Base-by-base conservation (phyloP, 495 filamentous ascomycete genomes). In the Penicillium desertorum region DNA sequence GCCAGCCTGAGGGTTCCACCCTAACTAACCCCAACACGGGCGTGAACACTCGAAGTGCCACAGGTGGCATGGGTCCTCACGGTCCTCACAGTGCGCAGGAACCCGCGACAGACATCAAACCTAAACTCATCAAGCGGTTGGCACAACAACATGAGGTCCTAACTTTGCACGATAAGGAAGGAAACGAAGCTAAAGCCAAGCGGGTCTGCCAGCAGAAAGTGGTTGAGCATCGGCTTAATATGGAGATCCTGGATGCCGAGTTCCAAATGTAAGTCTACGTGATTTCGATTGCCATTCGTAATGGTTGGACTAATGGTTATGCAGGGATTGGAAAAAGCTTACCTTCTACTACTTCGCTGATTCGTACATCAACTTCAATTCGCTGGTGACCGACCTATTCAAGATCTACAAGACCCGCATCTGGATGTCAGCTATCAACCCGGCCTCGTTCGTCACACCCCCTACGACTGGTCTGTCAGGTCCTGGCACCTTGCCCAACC, bases 401-500 rank as follows among this genome's bases (percentile, higher is more conserved):
- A 97, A 97, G 68, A 92, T 96, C 57, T 98, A 96, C 78, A 98
- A 98, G 77, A 96, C 92, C 19, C 84, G 94, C 52, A 98, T 98
- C 68, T 98, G 94, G 94, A 96, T 98, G 92, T 96, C 92, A 5
- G 93, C 94, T 8, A 95, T 98, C 76, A 98, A 98, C 66, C 95
- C 94, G 3, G 94, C 94, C 7, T 96, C 93, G 2, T 97, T 97
- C 70, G 90, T 91, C n/a, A 92, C 90, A 51, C 73, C 75, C 3
- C 89, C 90, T 4, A 79, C 83, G 25, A 76, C 88, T 46, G 86
- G 88, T 29, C 73, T 93, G 32, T 86, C 87, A 65, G 63, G 68
- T 16, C 58, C 73, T 5, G 54, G 63, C 36, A 49, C 44, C 4
- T 61, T 70, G 37, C 22, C 41, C 22, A 75, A 71, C 34, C 67